Evolutionary conservation across 2,329 filamentous ascomycete species (phyloP), one percentile per base, ranked within the genome.

Genomic region (Amauroascus niger): DNA sequence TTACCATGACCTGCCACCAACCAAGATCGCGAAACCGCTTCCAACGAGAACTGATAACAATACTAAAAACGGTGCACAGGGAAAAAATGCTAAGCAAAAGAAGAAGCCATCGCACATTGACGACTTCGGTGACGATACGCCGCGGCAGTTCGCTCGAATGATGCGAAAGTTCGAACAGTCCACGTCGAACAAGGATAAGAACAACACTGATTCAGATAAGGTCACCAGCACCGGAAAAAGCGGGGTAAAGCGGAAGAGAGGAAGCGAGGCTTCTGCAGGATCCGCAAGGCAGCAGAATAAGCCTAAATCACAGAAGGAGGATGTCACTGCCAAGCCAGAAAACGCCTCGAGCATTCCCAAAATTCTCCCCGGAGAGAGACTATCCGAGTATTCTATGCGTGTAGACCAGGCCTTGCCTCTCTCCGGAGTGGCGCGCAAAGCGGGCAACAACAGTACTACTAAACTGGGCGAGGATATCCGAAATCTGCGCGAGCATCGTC

Each of bases 371-470:
- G 88, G 88, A 49, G 93, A 98, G 69, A 81, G 81, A 49, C 74
- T 97, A 64, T 81, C 84, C 3, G 86, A 94, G 50, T 98, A 94
- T 65, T 75, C 83, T 6, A 80, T 83, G 9, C 82, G 90, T 28
- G 93, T 98, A 6, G 85, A 97, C 65, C 86, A 87, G 47, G 83
- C 87, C 0, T 75, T 97, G 6, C 91, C 91, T 0, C 72, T 98
- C 0, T 74, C 81, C 6, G 83, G 84, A 0, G 75, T 96, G 7
- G 75, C 81, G 53, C 81, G 76, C 59, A 85, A 83, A 63, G 79
- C 76, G 0, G 69, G 57, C 2, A 63, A 64, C 32, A 53, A 22
- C 30, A 32, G 16, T 28, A 14, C 41, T 11, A 1, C 58, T 60
- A 13, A 54, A 58, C 2, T 53, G 54, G 16, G 61, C 60, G 46